A percentile compares a stretch with the other conserved stretches of the same genome.
Conservation (phyloP, 108 stramenopile genomes). For the Cyclotella kingstonii region DNA sequence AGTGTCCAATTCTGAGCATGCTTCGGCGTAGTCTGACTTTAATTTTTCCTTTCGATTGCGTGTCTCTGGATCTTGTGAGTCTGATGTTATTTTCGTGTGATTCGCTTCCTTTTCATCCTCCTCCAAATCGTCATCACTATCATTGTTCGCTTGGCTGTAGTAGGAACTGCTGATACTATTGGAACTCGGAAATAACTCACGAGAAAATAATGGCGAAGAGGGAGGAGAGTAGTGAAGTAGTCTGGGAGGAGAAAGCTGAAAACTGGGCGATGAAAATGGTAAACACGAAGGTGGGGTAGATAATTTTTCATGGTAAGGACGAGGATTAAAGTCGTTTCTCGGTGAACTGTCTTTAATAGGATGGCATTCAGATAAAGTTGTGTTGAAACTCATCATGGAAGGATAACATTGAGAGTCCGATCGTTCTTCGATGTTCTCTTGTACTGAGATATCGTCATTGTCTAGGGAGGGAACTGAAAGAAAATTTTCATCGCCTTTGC, state of each 20-base stretch:
- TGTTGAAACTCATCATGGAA: too few species aligned
- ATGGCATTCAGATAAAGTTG: too few species aligned
- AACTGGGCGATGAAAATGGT: neutral
- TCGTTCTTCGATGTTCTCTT: too few species aligned
- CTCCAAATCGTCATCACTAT: neutral
- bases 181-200: slow-evolving; percentile 1
- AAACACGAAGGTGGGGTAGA: neutral
- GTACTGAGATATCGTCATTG: too few species aligned
- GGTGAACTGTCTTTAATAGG: too few species aligned
- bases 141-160: neutral
- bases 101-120: neutral
- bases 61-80: neutral
- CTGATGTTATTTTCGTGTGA: neutral
- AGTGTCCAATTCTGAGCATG: neutral
- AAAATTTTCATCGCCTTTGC: too few species aligned
- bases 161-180: slow-evolving; percentile 2
- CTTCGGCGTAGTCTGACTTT: neutral
- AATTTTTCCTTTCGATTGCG: neutral
- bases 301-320: neutral
- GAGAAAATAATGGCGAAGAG: slow-evolving; percentile 4
- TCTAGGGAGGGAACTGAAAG: too few species aligned
- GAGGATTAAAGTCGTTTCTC: neutral
- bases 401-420: too few species aligned
- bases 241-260: slow-evolving; percentile 4
- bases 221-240: neutral